phyloP scores from a whole-genome alignment of 2,329 filamentous ascomycete genomes.

The Colletotrichum sp. region DNA sequence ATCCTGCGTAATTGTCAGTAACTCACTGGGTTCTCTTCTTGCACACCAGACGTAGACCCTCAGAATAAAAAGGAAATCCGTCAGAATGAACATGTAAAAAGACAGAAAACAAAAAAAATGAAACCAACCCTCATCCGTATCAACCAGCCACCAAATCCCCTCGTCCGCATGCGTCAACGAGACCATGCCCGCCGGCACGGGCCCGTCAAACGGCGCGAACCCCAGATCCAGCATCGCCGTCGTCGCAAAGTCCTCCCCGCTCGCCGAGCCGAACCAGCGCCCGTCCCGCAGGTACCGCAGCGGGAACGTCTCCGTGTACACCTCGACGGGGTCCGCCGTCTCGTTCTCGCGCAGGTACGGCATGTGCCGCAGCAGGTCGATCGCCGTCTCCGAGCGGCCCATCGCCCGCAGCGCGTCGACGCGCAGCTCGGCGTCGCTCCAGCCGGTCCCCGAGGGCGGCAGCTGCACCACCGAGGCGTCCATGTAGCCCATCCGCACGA shows the following conservation, averaged over 20 bases:
- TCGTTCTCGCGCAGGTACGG: slow-evolving; percentile 19
- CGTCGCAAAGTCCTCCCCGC: background rate
- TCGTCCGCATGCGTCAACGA: slow-evolving; percentile 20
- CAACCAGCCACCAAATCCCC: slow-evolving; percentile 17
- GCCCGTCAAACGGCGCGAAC: slow-evolving; percentile 19
- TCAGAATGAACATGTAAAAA: no score
- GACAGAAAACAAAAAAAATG: background rate
- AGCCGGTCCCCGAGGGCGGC: slow-evolving; percentile 1
- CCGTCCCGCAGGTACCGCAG: slow-evolving; percentile 18
- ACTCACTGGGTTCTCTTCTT: background rate
- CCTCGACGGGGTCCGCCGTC: slow-evolving; percentile 8
- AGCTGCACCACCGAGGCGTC: background rate
- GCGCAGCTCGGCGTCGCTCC: slow-evolving; percentile 17
- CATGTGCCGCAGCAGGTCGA: slow-evolving; percentile 16
- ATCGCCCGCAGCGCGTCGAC: slow-evolving; percentile 21
- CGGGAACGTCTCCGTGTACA: slow-evolving; percentile 17
- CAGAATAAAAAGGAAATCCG: background rate
- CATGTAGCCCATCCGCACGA: slow-evolving; percentile 20
- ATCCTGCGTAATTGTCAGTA: background rate
- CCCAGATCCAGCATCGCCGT: slow-evolving; percentile 13
- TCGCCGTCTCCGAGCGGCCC: slow-evolving; percentile 17
- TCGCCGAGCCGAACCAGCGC: slow-evolving; percentile 8
- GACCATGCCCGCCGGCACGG: slow-evolving; percentile 17
- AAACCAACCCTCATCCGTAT: slow-evolving; percentile 12
- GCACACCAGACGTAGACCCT: background rate